Conservation (phyloP, 495 filamentous ascomycete genomes). For the Pseudotulostoma volvatum region DNA sequence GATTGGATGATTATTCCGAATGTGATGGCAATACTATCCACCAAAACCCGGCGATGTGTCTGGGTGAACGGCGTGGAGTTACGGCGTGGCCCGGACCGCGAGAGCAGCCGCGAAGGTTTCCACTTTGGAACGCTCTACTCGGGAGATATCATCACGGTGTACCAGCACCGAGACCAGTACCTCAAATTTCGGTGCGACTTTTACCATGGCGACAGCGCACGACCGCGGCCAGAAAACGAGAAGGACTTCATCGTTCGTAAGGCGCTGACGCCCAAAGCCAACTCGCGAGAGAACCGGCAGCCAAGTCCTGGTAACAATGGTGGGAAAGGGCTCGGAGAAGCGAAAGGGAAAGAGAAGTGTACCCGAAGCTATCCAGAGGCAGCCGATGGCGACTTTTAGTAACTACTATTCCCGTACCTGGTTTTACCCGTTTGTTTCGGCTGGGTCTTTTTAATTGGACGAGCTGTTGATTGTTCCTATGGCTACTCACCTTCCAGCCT, state of each 20-base stretch:
- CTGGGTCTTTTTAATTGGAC: too few species aligned
- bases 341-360: too few species aligned
- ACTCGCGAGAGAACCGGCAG: too few species aligned
- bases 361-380: too few species aligned
- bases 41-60: conserved; percentile 54
- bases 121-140: conserved; percentile 53
- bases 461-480: too few species aligned
- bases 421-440: too few species aligned
- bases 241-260: conserved; percentile 24
- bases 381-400: too few species aligned
- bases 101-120: conserved; percentile 29
- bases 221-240: conserved; percentile 25
- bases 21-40: conserved; percentile 50
- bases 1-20: conserved; percentile 39
- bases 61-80: conserved; percentile 52
- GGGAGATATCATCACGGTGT: conserved; percentile 56
- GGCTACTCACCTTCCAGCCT: too few species aligned
- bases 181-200: conserved; percentile 39
- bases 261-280: conserved; percentile 15
- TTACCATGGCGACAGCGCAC: conserved; percentile 33
- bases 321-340: too few species aligned
- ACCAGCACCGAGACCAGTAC: conserved; percentile 25
- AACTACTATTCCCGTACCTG: too few species aligned
- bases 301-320: too few species aligned
- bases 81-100: conserved; percentile 25